Base-by-base conservation (phyloP, 345 rosid species). In the Heritiera littoralis region DNA sequence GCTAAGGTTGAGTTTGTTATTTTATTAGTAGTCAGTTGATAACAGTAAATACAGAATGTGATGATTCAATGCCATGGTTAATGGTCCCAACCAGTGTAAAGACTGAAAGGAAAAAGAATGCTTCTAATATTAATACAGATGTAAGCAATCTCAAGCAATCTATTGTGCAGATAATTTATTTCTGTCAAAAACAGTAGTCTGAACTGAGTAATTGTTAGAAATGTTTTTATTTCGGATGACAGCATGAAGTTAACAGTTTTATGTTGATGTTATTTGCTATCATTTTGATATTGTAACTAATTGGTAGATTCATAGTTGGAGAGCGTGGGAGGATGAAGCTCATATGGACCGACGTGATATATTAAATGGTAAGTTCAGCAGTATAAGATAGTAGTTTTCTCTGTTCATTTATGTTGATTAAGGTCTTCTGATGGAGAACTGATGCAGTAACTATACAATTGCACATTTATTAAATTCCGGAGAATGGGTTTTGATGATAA, bases 301-400 rank as follows among this genome's bases (percentile, higher is more conserved):
- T 78, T 87, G 48, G 78, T 83, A 95, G 99, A 89, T 94, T 83
- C 98, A 91, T 83, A 87, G 97, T 81, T 94, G 99, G 99, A 92
- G 95, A 82, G 83, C 63, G 5, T 96, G 99, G 98, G 99, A 96
- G 84, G 97, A 90, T 38, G 90, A 84, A 81, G 97, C 97, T 87
- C 95, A 65, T 75, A 80, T 70, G 88, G 97, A 94, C 79, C 85
- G 80, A 46, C 88, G 87, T 48, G 89, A 88, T 82, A 81, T 77
- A 69, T 83, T 89, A 84, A 82, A 87, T 80, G 97, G 99, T 96
- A 85, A 84, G 86, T 68, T 54, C 63, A 73, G 48, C 76, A 32
- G 58, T 79, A 18, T 14, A 72, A 54, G 48, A 51, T 38, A 52
- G 7, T 15, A 79, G 28, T 70, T 15, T 12, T 7, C 43, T 69